These are phyloP conservation scores for Scheffersomyces quercinus DNA, from an alignment of 1,139 yeast genomes.

Conservation along the genomic window DNA sequence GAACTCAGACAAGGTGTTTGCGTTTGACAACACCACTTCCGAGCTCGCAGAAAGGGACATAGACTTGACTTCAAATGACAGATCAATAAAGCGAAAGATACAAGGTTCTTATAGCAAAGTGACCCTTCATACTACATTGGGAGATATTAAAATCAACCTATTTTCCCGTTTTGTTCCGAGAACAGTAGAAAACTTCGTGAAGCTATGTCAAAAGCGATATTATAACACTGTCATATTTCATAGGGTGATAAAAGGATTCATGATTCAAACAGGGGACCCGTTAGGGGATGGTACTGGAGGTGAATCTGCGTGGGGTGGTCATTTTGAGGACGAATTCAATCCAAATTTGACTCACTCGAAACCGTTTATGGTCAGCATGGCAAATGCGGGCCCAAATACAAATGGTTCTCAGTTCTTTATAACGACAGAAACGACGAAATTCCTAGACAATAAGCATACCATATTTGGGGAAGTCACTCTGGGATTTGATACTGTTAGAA, in stretches of 20 bases:
- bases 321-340: constrained; percentile 45
- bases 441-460: constrained; percentile 30
- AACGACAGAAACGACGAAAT: constrained; percentile 27
- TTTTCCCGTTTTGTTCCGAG: constrained; percentile 38
- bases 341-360: constrained; percentile 35
- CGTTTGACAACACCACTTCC: constrained; percentile 25
- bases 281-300: constrained; percentile 53
- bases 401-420: constrained; percentile 36
- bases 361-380: constrained; percentile 51
- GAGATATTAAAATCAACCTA: constrained; percentile 44
- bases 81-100: constrained; percentile 3
- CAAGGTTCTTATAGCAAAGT: constrained; percentile 11
- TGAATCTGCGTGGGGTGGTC: constrained; percentile 44
- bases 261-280: constrained; percentile 59
- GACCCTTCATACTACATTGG: constrained; percentile 44
- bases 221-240: constrained; percentile 47
- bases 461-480: constrained; percentile 30
- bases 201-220: constrained; percentile 35
- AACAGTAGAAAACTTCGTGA: constrained; percentile 46
- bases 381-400: constrained; percentile 31
- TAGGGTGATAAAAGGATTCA: constrained; percentile 47
- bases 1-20: constrained; percentile 28
- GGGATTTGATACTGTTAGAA: constrained; percentile 28
- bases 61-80: constrained; percentile 11
- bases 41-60: constrained; percentile 16